Evolutionary conservation across 768 basidiomycete species (phyloP), one percentile per base, ranked within the genome.

Genomic region (Phlebiopsis flavidoalba): DNA sequence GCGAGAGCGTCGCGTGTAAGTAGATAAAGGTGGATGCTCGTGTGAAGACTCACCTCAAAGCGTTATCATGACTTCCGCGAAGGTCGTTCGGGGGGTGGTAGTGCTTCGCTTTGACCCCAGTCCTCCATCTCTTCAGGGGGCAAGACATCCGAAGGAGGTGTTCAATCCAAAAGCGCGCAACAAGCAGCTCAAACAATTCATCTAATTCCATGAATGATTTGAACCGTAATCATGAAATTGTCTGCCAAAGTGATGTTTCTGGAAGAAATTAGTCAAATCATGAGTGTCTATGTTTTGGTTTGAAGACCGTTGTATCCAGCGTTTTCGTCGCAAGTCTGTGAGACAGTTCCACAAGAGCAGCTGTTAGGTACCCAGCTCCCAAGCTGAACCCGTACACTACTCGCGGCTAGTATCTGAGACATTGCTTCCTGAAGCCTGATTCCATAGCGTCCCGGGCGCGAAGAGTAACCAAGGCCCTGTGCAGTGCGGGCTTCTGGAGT

Each of bases 181-280:
- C 82, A 19, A 98, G 85, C 17, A 89, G 78, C 62, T 93, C 86
- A 58, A 96, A 87, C 11, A 98, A 75, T 55, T 93, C 88, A 58
- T 90, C 83, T 56, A 90, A 76, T 8, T 86, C 87, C 10, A 91
- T 91, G 73, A 98, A 98, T 0, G 93, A 95, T 69, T 95, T 92
- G 79, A 91, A 96, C 1, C n/a, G 96, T 97, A 83, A 95, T 88
- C 65, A 98, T 75, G 81, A 98, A 98, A 0, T 94, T n/a, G 87
- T 69, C 88, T 87, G 71, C 81, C 88, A 74, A 89, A 96, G 6
- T 83, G 82, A 2, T 86, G 82, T 71, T 31, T 96, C 89, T 89
- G 66, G 10, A 51, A 15, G 19, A 3, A 11, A 19, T 49, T 11
- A 37, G 33, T 5, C 17, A 33, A 12, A 33, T 62, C 17, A 59